Conservation (phyloP, 177 flowering plant genomes). For the Vitis hybrid region DNA sequence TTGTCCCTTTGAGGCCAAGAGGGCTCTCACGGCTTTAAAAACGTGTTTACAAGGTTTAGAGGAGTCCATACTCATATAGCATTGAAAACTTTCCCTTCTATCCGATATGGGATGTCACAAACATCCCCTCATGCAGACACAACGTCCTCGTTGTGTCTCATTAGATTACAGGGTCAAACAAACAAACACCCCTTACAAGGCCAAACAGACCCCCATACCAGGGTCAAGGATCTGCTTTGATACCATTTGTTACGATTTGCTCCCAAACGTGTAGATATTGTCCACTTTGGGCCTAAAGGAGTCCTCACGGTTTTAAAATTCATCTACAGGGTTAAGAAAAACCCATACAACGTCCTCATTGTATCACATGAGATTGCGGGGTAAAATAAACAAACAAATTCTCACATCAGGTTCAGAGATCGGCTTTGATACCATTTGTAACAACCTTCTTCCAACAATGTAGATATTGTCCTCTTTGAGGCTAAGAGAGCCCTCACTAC, state of each 20-base stretch:
- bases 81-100: accelerated
- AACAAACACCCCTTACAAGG: accelerated
- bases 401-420: accelerated
- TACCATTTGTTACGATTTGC: too few relatives aligned
- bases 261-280: accelerated
- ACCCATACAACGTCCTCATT: accelerated
- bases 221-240: accelerated
- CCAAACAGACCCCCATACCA: accelerated
- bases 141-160: accelerated
- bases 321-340: accelerated
- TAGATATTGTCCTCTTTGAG: accelerated
- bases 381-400: too few relatives aligned
- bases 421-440: too few relatives aligned
- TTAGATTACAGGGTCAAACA: accelerated
- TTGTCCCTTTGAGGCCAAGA: accelerated
- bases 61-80: too few relatives aligned
- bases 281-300: too few relatives aligned
- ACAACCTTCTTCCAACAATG: accelerated
- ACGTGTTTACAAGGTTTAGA: accelerated
- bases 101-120: too few relatives aligned
- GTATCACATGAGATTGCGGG: accelerated
- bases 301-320: accelerated
- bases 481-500: accelerated
- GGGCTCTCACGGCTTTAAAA: accelerated
- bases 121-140: too few relatives aligned